Conservation (phyloP, 1,284 basidiomycete genomes). For the Pyrrhoderma noxium region DNA sequence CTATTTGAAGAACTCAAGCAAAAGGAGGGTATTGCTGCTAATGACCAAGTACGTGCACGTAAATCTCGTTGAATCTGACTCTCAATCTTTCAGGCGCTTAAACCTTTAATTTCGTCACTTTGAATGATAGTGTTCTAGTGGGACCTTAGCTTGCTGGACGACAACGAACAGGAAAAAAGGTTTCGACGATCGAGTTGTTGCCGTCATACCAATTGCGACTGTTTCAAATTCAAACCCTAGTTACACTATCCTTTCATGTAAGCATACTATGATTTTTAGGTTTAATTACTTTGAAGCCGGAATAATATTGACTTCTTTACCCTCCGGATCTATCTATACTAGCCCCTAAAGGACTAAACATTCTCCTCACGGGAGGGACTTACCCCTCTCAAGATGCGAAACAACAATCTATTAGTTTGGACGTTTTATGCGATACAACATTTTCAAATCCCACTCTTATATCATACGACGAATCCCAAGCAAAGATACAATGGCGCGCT, state of each 20-base stretch:
- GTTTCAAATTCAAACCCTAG: slow-evolving; percentile 36
- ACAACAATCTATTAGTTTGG: slow-evolving; percentile 53
- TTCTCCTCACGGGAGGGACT: slow-evolving; percentile 51
- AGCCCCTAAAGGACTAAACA: slow-evolving; percentile 48
- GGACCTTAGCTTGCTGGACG: slow-evolving; percentile 65
- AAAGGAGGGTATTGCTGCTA: slow-evolving; percentile 38
- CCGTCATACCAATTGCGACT: slow-evolving; percentile 60
- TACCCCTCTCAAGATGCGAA: slow-evolving; percentile 45
- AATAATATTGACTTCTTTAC: background rate
- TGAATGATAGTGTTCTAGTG: slow-evolving; percentile 48
- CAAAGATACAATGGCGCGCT: slow-evolving; percentile 52
- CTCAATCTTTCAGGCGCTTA: no score
- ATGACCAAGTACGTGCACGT: slow-evolving; percentile 56
- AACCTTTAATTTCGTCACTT: background rate
- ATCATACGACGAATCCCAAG: slow-evolving; percentile 51
- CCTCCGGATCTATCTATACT: slow-evolving; percentile 15
- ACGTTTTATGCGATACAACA: slow-evolving; percentile 47
- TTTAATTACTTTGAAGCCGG: background rate
- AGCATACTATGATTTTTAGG: slow-evolving; percentile 25
- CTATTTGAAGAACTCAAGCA: slow-evolving; percentile 51
- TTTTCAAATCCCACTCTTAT: slow-evolving; percentile 43
- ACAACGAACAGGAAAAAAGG: slow-evolving; percentile 53
- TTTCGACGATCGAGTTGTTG: slow-evolving; percentile 47
- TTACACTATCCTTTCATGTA: slow-evolving; percentile 38
- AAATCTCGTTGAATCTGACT: no score